Evolutionary conservation across 192 early-diverging fungal species (phyloP), one percentile per base, ranked within the genome.

Genomic region (Gamsiella multidivaricata): DNA sequence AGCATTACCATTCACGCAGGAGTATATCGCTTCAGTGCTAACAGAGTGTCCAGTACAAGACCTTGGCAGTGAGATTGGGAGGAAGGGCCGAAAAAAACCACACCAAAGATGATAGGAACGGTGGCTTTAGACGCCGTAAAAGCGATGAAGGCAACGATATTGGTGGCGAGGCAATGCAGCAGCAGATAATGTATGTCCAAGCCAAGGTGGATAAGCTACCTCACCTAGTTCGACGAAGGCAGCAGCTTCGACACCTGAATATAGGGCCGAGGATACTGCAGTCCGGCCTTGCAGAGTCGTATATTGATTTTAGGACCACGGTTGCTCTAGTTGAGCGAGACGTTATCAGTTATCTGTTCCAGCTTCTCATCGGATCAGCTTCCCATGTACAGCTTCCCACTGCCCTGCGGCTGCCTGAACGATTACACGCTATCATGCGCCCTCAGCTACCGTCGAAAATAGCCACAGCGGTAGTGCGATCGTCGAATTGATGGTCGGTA

Each of bases 401-500:
- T 1, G 64, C 72, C 0, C 57, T 76, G 32, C 39, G 36, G 14
- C 3, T 42, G 7, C 54, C 60, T 31, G 51, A 60, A 12, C n/a
- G n/a, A n/a, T n/a, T n/a, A n/a, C n/a, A n/a, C n/a, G n/a, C n/a
- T n/a, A 52, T 20, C 3, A 58, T n/a, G 1, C 39, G 8, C 22
- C 8, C 39, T 23, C 41, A 32, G 22, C 20, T n/a, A 3, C 20
- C 49, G 4, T 26, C 54, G 4, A 22, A 15, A 31, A 42, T 28
- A 17, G 63, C 26, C 0, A 34, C 42, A 49, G 28, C 49, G 18
- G 32, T 14, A 45, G 23, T 6, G 22, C 50, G 0, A 50, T 63
- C 14, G 63, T 60, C 3, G 70, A 72, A 22, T 26, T 72, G 39
- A 64, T 72, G 61, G 70, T 72, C 33, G 64, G 61, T 34, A 72